These are phyloP conservation scores for Monilinia vaccinii-corymbosi DNA, from an alignment of 2,329 filamentous ascomycete genomes.

Conservation along the genomic window DNA sequence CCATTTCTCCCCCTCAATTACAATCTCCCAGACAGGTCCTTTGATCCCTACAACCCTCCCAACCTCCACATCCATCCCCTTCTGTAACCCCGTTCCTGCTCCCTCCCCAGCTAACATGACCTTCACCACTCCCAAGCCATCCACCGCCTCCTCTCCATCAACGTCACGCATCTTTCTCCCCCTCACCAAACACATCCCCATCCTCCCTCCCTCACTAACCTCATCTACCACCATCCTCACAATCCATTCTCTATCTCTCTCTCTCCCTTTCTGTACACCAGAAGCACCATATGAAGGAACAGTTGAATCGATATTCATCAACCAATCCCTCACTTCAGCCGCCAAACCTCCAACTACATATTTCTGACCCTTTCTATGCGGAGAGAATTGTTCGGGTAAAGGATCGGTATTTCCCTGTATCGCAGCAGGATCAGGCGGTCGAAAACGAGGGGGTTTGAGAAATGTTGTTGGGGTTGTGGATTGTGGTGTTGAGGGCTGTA, in stretches of 20 bases:
- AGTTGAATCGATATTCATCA: constrained; percentile 34
- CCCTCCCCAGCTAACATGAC: constrained; percentile 29
- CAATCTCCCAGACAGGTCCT: constrained; percentile 29
- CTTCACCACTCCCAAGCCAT: constrained; percentile 16
- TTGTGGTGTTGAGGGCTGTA: constrained; percentile 17
- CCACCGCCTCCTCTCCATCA: constrained; percentile 13
- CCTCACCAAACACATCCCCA: constrained; percentile 25
- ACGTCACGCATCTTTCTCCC: constrained; percentile 18
- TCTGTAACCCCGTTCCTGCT: constrained; percentile 21
- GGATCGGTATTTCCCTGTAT: constrained; percentile 26
- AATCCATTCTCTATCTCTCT: constrained; percentile 23
- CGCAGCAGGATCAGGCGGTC: constrained; percentile 22
- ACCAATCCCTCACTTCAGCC: constrained; percentile 39
- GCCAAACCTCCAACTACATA: constrained; percentile 42
- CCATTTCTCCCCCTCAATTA: constrained; percentile 27
- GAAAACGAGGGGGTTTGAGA: constrained; percentile 28
- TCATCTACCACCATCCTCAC: constrained; percentile 26
- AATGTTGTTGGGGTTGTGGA: constrained; percentile 16
- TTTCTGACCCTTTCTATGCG: constrained; percentile 39
- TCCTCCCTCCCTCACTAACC: constrained; percentile 17
- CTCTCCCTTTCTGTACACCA: not conserved
- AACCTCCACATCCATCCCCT: constrained; percentile 17
- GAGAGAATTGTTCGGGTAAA: constrained; percentile 44
- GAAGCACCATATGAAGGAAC: constrained; percentile 8
- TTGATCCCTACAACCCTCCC: constrained; percentile 27